phyloP scores from a whole-genome alignment of 495 filamentous ascomycete genomes.

The Hypoxylon fragiforme region DNA sequence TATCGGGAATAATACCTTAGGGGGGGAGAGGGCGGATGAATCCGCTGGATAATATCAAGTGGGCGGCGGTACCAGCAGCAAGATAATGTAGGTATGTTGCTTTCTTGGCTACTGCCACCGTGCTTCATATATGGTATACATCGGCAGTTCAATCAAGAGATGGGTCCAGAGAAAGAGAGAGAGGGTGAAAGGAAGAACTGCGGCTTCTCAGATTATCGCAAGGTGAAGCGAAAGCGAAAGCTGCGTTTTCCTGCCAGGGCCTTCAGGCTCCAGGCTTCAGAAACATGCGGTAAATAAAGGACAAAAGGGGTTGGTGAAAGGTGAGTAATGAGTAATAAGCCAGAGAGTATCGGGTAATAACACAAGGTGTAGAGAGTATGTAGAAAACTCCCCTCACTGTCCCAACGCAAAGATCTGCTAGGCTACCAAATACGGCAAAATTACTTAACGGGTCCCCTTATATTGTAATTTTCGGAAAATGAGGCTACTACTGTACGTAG shows the following conservation, averaged over 20 bases:
- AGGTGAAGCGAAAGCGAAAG: constrained; percentile 7
- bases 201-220: constrained; percentile 4
- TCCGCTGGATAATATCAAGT: constrained; percentile 31
- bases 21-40: constrained; percentile 31
- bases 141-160: constrained; percentile 29
- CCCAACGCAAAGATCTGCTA: constrained; percentile 5
- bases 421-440: constrained; percentile 20
- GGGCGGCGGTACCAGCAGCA: constrained; percentile 19
- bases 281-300: too few species aligned
- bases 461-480: not conserved
- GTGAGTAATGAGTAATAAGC: not conserved
- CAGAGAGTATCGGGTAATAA: constrained; percentile 11
- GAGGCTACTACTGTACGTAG: constrained; percentile 21
- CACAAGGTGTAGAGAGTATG: too few species aligned
- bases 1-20: constrained; percentile 25
- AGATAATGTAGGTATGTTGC: constrained; percentile 19
- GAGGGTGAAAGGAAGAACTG: constrained; percentile 3
- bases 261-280: too few species aligned
- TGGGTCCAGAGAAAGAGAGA: constrained; percentile 1
- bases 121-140: constrained; percentile 26
- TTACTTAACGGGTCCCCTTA: constrained; percentile 15
- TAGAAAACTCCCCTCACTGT: constrained; percentile 11
- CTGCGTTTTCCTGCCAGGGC: too few species aligned
- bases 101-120: constrained; percentile 25
- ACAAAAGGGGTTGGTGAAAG: not conserved